A percentile compares a stretch with the other conserved stretches of the same genome.
phyloP scores from a whole-genome alignment of 306 rosid genomes.

The Abrus precatorius region DNA sequence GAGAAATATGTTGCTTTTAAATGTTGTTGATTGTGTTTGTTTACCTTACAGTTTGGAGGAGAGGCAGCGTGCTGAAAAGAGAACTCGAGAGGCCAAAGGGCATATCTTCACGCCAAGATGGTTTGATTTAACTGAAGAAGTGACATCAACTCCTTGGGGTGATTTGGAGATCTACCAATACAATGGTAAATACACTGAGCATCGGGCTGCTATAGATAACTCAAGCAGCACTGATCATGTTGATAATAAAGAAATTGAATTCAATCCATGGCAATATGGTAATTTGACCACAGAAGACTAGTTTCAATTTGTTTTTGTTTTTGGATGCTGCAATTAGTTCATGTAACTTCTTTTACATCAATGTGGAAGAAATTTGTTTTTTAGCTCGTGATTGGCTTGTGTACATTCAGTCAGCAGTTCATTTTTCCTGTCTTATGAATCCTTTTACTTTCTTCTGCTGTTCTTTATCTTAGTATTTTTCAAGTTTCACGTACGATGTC shows the following conservation, averaged over 20 bases:
- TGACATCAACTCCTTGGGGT: conserved; percentile 87
- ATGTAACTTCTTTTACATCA: conserved; percentile 43
- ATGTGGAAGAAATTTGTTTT: conserved; percentile 41
- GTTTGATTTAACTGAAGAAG: conserved; percentile 76
- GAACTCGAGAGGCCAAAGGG: conserved; percentile 63
- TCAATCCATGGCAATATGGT: conserved; percentile 92
- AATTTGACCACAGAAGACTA: conserved; percentile 62
- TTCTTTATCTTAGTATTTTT: background rate
- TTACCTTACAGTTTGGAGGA: conserved; percentile 73
- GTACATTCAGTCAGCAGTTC: conserved; percentile 39
- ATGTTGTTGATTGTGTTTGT: background rate
- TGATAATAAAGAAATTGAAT: conserved; percentile 64
- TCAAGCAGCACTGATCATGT: conserved; percentile 55
- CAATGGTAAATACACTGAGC: conserved; percentile 73
- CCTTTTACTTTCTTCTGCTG: conserved; percentile 24
- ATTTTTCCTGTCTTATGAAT: background rate
- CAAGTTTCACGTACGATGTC: too few relatives aligned
- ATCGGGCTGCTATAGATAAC: conserved; percentile 64
- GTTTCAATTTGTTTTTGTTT: conserved; percentile 38
- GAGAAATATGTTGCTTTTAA: background rate
- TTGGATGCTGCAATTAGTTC: conserved; percentile 43
- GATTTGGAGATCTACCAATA: conserved; percentile 88
- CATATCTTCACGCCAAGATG: conserved; percentile 63
- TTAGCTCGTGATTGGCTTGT: conserved; percentile 45
- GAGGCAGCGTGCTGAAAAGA: conserved; percentile 84